A percentile compares a stretch with the other conserved stretches of the same genome.
Conservation (phyloP, 306 rosid genomes). For the Betula pendula region DNA sequence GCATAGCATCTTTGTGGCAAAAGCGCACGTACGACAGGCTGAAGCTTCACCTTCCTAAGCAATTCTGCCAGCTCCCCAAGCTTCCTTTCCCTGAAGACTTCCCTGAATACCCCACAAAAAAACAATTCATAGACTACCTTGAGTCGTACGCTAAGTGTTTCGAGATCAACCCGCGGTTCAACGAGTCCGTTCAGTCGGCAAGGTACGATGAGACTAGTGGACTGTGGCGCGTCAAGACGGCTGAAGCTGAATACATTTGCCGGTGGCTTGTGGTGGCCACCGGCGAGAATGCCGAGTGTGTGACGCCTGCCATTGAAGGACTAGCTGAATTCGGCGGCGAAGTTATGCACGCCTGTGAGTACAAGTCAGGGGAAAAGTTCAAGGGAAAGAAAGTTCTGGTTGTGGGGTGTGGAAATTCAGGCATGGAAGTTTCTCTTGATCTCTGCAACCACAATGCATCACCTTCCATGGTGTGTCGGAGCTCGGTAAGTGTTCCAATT, state of each 20-base stretch:
- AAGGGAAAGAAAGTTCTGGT: slow-evolving; percentile 82
- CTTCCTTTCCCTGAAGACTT: slow-evolving; percentile 72
- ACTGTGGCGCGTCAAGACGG: slow-evolving; percentile 67
- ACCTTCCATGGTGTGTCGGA: slow-evolving; percentile 79
- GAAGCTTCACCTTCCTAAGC: slow-evolving; percentile 93
- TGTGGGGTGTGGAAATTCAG: slow-evolving; percentile 94
- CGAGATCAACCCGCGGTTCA: slow-evolving; percentile 71
- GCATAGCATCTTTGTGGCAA: slow-evolving; percentile 97
- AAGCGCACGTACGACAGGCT: slow-evolving; percentile 79
- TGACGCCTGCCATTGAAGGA: slow-evolving; percentile 73
- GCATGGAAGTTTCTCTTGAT: slow-evolving; percentile 94
- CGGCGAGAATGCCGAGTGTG: slow-evolving; percentile 93
- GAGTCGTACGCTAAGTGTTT: slow-evolving; percentile 60
- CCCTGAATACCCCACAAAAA: slow-evolving; percentile 82
- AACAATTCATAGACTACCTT: slow-evolving; percentile 76
- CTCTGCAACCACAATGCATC: slow-evolving; percentile 80
- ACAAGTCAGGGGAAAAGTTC: slow-evolving; percentile 76
- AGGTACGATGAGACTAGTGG: slow-evolving; percentile 70
- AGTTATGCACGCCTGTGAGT: slow-evolving; percentile 65
- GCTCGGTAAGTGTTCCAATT: slow-evolving; percentile 65
- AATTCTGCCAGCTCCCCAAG: slow-evolving; percentile 82
- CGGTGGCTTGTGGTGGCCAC: slow-evolving; percentile 90
- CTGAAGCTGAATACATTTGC: slow-evolving; percentile 74
- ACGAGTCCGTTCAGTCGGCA: slow-evolving; percentile 66
- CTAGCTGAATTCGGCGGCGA: slow-evolving; percentile 60